A percentile compares a stretch with the other conserved stretches of the same genome.
phyloP scores from a whole-genome alignment of 1,284 basidiomycete genomes.

The Peniophora sp. region DNA sequence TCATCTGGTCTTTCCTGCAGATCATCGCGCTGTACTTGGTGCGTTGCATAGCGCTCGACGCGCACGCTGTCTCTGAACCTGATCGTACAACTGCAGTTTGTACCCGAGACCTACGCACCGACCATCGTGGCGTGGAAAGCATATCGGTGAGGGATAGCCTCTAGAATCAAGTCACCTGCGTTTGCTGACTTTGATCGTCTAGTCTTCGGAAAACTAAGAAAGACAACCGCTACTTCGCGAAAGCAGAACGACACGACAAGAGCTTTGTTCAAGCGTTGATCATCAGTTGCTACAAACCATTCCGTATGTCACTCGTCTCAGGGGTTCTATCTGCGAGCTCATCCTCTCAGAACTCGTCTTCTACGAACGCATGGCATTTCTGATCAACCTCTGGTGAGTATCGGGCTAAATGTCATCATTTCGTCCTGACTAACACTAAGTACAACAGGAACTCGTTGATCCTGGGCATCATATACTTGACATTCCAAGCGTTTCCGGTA shows the following conservation, averaged over 20 bases:
- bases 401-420: background rate
- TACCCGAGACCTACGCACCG: slow-evolving; percentile 73
- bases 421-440: background rate
- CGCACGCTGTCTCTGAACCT: too few species aligned
- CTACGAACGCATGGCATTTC: slow-evolving; percentile 68
- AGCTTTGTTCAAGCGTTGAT: slow-evolving; percentile 30
- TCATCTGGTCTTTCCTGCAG: slow-evolving; percentile 54
- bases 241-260: slow-evolving; percentile 39
- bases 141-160: slow-evolving; percentile 14
- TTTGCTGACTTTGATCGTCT: too few species aligned
- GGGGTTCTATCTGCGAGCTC: background rate
- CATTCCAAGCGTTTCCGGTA: slow-evolving; percentile 65
- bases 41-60: slow-evolving; percentile 13
- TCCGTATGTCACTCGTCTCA: slow-evolving; percentile 42
- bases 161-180: too few species aligned
- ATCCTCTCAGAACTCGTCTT: slow-evolving; percentile 48
- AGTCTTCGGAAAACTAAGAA: slow-evolving; percentile 49
- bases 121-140: slow-evolving; percentile 56
- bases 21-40: slow-evolving; percentile 41
- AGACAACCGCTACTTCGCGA: slow-evolving; percentile 46
- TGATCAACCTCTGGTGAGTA: slow-evolving; percentile 47
- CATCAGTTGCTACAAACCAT: slow-evolving; percentile 45
- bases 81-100: slow-evolving; percentile 25
- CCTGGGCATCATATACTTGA: slow-evolving; percentile 70
- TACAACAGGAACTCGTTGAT: slow-evolving; percentile 43